Conservation (phyloP, 1,284 basidiomycete species). For the Gastroboletus turbinatus region DNA sequence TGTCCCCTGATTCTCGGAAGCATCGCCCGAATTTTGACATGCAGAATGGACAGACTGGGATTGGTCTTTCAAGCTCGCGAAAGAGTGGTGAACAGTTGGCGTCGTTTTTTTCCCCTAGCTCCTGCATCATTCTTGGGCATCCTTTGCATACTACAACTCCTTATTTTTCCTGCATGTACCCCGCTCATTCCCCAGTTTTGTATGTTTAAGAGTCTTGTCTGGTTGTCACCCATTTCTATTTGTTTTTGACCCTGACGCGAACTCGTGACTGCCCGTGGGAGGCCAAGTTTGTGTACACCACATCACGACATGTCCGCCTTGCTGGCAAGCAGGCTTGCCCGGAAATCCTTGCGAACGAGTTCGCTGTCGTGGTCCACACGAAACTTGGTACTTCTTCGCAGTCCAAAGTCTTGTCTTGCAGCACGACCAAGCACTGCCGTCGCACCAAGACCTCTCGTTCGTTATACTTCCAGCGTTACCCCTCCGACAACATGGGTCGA, state of each 20-base stretch:
- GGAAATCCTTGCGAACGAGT: not conserved
- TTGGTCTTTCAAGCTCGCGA: conserved; percentile 79
- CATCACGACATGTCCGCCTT: conserved; percentile 15
- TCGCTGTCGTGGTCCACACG: not conserved
- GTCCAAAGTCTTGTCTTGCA: not conserved
- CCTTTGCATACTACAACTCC: conserved; percentile 29
- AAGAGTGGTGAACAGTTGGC: conserved; percentile 63
- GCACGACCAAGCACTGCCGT: not conserved
- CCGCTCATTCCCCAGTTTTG: conserved; percentile 11
- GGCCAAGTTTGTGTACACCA: not conserved
- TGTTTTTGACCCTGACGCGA: not conserved
- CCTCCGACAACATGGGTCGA: conserved; percentile 63
- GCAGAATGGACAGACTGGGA: conserved; percentile 61
- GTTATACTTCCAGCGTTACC: conserved; percentile 19
- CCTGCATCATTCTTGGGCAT: conserved; percentile 25
- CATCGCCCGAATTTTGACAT: conserved; percentile 5
- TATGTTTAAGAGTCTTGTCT: conserved; percentile 21
- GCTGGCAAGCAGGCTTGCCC: conserved; percentile 8
- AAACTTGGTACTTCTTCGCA: not conserved
- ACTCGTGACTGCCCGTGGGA: not conserved
- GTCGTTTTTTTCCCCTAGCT: conserved; percentile 9
- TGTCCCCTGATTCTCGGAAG: conserved; percentile 23
- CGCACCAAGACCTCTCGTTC: conserved; percentile 4
- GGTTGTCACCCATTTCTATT: conserved; percentile 10
- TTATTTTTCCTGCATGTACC: conserved; percentile 31